These are phyloP conservation scores for Pseudogymnoascus sp. DNA, from an alignment of 2,329 filamentous ascomycete species.

Conservation along the genomic window DNA sequence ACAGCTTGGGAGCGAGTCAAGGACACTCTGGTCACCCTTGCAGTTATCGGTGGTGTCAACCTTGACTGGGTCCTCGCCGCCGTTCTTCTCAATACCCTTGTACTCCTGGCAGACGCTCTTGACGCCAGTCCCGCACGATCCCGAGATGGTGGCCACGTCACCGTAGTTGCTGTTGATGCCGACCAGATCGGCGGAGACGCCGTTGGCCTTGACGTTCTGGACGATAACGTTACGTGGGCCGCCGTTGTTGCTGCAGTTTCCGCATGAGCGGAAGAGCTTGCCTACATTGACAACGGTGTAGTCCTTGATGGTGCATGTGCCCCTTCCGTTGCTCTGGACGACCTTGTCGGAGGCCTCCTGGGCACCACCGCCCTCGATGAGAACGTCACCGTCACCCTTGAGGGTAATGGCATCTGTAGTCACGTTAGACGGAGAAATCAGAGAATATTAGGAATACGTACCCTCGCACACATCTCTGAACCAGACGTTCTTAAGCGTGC, in stretches of 20 bases:
- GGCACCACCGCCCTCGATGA: conserved; percentile 31
- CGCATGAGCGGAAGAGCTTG: conserved; percentile 40
- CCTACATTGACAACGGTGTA: conserved; percentile 34
- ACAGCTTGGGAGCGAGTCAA: conserved; percentile 12
- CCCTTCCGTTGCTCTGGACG: conserved; percentile 30
- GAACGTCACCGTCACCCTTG: conserved; percentile 25
- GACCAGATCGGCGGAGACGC: conserved; percentile 21
- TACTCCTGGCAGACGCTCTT: conserved; percentile 19
- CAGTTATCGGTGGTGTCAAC: conserved; percentile 12
- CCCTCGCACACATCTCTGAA: conserved; percentile 22
- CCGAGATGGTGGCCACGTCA: conserved; percentile 27
- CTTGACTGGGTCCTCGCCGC: conserved; percentile 11
- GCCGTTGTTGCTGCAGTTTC: conserved; percentile 32
- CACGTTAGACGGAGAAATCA: conserved; percentile 25
- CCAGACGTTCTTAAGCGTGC: conserved; percentile 38
- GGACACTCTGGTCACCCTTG: conserved; percentile 11
- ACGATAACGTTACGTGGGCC: conserved; percentile 26
- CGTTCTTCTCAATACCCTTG: conserved; percentile 16
- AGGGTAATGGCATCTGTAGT: conserved; percentile 31
- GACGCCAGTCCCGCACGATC: conserved; percentile 17
- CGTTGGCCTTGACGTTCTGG: conserved; percentile 27
- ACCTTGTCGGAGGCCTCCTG: conserved; percentile 29
- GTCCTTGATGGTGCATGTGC: conserved; percentile 28
- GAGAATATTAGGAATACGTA: conserved; percentile 15
- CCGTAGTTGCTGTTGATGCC: conserved; percentile 35